A percentile compares a stretch with the other conserved stretches of the same genome.
These are phyloP conservation scores for Malus sylvestris DNA, from an alignment of 306 rosid species.

Conservation along the genomic window DNA sequence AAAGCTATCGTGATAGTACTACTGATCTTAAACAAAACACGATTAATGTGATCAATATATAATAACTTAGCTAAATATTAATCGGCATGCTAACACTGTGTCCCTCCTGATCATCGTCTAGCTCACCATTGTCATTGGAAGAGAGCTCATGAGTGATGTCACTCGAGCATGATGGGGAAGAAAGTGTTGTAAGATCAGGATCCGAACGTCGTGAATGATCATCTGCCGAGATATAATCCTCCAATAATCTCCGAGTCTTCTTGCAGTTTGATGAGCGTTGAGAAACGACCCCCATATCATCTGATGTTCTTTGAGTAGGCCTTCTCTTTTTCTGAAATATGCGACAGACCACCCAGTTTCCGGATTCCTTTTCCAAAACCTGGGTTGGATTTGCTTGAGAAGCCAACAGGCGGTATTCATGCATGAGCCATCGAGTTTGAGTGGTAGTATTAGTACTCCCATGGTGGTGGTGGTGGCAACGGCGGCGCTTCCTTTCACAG, in stretches of 20 bases:
- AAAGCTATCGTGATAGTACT: not conserved
- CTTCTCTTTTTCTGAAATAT: constrained; percentile 30
- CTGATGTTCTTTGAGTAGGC: not conserved
- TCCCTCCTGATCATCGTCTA: constrained; percentile 22
- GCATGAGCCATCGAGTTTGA: constrained; percentile 52
- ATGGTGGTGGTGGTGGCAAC: not conserved
- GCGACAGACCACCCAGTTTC: constrained; percentile 34
- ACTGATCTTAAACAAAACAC: no score
- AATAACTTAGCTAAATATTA: not conserved
- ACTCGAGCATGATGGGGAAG: constrained; percentile 30
- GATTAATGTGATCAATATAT: no score
- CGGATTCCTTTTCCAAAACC: constrained; percentile 29
- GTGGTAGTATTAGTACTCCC: not conserved
- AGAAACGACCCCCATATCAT: not conserved
- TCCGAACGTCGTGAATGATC: not conserved
- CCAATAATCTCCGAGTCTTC: not conserved
- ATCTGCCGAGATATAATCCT: not conserved
- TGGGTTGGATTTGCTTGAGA: constrained; percentile 1
- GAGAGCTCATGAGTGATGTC: constrained; percentile 20
- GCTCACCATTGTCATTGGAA: not conserved
- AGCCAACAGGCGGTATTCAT: constrained; percentile 29
- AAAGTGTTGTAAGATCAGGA: constrained; percentile 16
- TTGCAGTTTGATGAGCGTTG: not conserved
- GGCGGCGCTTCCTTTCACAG: constrained; percentile 4
- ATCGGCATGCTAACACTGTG: not conserved